phyloP scores from a whole-genome alignment of 345 rosid species.

The Brassica carinata region DNA sequence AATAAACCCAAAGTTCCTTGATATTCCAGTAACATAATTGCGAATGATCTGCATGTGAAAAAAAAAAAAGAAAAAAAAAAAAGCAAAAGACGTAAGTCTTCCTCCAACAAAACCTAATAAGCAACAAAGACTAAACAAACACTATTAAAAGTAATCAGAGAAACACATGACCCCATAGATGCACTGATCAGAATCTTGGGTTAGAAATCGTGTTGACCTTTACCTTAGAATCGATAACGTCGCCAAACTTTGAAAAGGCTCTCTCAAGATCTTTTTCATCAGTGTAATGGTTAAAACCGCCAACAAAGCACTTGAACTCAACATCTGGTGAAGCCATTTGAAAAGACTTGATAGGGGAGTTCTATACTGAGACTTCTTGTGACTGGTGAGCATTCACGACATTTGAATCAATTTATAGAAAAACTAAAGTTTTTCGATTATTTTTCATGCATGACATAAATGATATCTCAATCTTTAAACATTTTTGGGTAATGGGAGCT shows the following conservation, averaged over 20 bases:
- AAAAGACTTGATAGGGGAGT: not conserved
- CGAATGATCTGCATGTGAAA: not conserved
- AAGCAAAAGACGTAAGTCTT: no score
- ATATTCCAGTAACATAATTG: not conserved
- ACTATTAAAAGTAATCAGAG: no score
- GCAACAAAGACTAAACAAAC: no score
- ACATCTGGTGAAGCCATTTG: conserved; percentile 48
- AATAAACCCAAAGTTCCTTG: conserved; percentile 1
- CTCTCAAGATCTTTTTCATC: conserved; percentile 49
- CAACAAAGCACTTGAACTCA: conserved; percentile 65
- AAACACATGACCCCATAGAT: not conserved
- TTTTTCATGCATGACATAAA: not conserved
- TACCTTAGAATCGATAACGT: conserved; percentile 61
- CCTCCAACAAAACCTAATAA: no score
- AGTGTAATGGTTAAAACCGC: conserved; percentile 72
- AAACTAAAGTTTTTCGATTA: not conserved
- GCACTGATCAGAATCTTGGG: not conserved
- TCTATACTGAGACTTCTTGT: not conserved
- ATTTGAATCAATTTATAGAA: not conserved
- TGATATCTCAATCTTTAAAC: not conserved
- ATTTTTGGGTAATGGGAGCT: not conserved
- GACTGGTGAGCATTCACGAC: no score
- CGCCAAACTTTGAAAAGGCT: conserved; percentile 62
- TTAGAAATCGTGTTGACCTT: not conserved
- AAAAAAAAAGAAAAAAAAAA: no score